Evolutionary conservation across 441 rosid species (phyloP).

Genomic region (Populus trichocarpa): DNA sequence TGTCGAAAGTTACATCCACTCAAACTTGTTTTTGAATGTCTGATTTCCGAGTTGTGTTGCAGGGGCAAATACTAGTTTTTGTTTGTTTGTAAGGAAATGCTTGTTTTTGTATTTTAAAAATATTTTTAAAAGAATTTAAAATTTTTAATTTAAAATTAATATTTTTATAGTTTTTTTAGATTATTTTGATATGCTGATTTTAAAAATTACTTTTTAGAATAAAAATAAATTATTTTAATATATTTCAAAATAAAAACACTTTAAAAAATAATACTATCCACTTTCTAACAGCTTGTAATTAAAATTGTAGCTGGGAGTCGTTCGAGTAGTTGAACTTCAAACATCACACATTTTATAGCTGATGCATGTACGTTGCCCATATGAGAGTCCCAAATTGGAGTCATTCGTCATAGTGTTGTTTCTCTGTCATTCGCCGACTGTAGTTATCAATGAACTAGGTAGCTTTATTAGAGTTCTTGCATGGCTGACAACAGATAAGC

Average conservation of each 20-base stretch:
- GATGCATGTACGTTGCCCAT: neutral
- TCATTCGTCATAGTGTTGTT: neutral
- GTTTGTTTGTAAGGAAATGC: no score
- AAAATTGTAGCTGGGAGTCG: no score
- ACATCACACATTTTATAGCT: neutral
- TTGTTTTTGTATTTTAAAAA: no score
- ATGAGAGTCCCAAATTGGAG: neutral
- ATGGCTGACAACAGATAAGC: neutral
- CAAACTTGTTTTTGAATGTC: neutral
- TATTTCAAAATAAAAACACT: accelerated
- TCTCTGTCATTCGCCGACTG: neutral
- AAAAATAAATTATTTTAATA: no score
- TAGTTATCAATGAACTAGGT: neutral
- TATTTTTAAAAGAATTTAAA: no score
- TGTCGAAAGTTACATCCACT: neutral
- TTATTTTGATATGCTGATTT: no score
- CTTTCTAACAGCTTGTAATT: accelerated
- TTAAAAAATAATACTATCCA: accelerated
- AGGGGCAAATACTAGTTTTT: no score
- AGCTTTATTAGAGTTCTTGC: neutral
- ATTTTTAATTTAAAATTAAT: no score
- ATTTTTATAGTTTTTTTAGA: accelerated
- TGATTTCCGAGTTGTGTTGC: neutral
- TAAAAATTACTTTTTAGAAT: no score
- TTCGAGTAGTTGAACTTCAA: no score